Evolutionary conservation across 2,329 filamentous ascomycete species (phyloP).

Genomic region (Exophiala lecanii-corni): DNA sequence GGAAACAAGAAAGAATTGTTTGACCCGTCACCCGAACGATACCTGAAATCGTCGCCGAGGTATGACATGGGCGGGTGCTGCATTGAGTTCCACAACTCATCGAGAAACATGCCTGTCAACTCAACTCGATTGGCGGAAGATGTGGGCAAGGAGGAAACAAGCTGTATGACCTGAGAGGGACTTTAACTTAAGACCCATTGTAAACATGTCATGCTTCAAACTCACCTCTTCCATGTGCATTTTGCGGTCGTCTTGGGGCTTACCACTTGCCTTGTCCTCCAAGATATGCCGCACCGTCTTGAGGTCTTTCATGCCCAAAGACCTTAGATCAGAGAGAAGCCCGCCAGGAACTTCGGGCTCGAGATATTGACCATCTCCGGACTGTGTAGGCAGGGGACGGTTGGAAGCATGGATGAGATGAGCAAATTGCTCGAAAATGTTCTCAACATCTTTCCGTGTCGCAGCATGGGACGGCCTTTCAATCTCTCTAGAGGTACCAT

Average conservation of each 20-base stretch:
- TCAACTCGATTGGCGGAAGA: constrained; percentile 58
- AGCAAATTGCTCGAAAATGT: constrained; percentile 41
- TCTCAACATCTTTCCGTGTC: constrained; percentile 38
- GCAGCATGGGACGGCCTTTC: no score
- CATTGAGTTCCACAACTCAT: constrained; percentile 65
- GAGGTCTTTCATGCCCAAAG: constrained; percentile 54
- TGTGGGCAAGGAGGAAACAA: constrained; percentile 61
- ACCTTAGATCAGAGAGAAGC: constrained; percentile 54
- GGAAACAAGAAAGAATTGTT: constrained; percentile 67
- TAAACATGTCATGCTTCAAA: no score
- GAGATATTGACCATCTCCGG: constrained; percentile 59
- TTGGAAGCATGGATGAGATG: constrained; percentile 51
- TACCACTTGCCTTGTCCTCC: constrained; percentile 58
- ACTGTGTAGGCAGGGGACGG: constrained; percentile 59
- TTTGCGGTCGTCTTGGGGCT: constrained; percentile 67
- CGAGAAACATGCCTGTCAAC: constrained; percentile 64
- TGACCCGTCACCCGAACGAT: constrained; percentile 65
- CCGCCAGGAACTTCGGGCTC: constrained; percentile 46
- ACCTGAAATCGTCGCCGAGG: constrained; percentile 54
- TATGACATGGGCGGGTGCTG: constrained; percentile 66
- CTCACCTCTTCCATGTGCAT: constrained; percentile 64
- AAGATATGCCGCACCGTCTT: constrained; percentile 60
- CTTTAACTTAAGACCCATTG: no score
- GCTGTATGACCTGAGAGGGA: constrained; percentile 50
- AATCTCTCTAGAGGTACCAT: no score